Percentiles rank a stretch among this genome's conserved stretches.
phyloP scores from a whole-genome alignment of 2,329 filamentous ascomycete species.

The Penicillium hordei region DNA sequence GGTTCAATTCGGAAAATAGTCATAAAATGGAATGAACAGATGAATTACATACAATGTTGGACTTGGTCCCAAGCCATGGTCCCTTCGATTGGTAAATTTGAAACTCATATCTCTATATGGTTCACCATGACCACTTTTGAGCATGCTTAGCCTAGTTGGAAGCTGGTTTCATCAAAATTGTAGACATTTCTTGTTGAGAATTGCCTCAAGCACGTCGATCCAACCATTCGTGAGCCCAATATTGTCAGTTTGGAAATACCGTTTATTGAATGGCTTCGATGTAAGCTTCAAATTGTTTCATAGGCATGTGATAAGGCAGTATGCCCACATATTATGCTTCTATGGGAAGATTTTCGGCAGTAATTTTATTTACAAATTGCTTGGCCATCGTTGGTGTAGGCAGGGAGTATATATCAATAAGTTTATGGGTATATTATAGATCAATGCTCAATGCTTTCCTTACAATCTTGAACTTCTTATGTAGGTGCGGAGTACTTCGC shows the following conservation, averaged over 20 bases:
- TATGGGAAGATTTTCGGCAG: neutral
- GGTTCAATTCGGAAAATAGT: neutral
- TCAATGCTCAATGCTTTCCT: too few species aligned
- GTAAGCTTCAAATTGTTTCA: neutral
- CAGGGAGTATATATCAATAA: neutral
- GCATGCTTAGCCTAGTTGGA: neutral
- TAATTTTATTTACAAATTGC: too few species aligned
- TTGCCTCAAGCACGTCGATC: neutral
- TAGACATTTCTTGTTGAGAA: neutral
- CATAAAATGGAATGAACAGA: conserved; percentile 10
- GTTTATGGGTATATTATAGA: too few species aligned
- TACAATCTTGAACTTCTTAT: too few species aligned
- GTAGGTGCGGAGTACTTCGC: neutral
- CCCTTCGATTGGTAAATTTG: neutral
- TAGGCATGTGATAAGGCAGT: neutral
- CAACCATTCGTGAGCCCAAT: neutral
- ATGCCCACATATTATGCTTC: neutral
- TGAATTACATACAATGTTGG: neutral
- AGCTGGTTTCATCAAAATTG: neutral
- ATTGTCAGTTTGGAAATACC: neutral
- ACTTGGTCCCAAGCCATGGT: neutral
- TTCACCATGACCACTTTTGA: neutral
- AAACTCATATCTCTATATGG: neutral
- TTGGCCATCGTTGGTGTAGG: neutral
- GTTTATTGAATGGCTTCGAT: neutral